These are phyloP conservation scores for Aspergillus fijiensis DNA, from an alignment of 2,329 filamentous ascomycete genomes.

Conservation along the genomic window DNA sequence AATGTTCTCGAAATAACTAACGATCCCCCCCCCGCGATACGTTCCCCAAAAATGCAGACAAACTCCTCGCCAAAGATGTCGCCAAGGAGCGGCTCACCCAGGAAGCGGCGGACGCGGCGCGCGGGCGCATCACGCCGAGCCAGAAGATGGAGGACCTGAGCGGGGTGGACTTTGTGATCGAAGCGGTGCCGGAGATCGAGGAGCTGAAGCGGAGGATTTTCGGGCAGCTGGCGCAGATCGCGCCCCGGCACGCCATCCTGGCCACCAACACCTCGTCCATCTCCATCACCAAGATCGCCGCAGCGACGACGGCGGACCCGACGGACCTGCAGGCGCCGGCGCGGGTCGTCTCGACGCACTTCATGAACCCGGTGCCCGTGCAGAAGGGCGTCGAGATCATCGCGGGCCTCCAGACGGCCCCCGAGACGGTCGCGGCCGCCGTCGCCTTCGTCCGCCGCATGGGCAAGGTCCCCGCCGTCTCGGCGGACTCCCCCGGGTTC, in stretches of 20 bases:
- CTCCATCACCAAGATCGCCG: conserved; percentile 92
- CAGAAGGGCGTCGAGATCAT: conserved; percentile 99
- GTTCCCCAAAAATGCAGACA: conserved; percentile 59
- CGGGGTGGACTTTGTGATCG: conserved; percentile 93
- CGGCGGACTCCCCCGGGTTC: conserved; percentile 89
- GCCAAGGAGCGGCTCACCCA: conserved; percentile 81
- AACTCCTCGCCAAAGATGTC: conserved; percentile 90
- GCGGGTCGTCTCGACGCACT: conserved; percentile 91
- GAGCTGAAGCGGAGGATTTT: conserved; percentile 88
- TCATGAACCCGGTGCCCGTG: conserved; percentile 98
- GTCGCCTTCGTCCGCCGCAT: conserved; percentile 84
- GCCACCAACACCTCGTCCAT: conserved; percentile 99
- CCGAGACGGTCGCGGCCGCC: conserved; percentile 76
- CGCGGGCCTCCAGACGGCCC: conserved; percentile 84
- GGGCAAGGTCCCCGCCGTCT: conserved; percentile 87
- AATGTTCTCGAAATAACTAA: neutral
- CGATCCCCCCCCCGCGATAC: neutral
- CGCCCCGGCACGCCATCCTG: conserved; percentile 80
- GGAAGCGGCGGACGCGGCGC: conserved; percentile 72
- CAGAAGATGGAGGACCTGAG: conserved; percentile 75
- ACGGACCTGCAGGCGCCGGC: conserved; percentile 78
- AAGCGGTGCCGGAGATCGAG: conserved; percentile 92
- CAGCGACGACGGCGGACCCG: conserved; percentile 74
- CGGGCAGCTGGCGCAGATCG: conserved; percentile 74
- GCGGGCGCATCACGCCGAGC: conserved; percentile 66